Evolutionary conservation across 2,329 filamentous ascomycete species (phyloP), one percentile per base, ranked within the genome.

Genomic region (Alternaria longipes): DNA sequence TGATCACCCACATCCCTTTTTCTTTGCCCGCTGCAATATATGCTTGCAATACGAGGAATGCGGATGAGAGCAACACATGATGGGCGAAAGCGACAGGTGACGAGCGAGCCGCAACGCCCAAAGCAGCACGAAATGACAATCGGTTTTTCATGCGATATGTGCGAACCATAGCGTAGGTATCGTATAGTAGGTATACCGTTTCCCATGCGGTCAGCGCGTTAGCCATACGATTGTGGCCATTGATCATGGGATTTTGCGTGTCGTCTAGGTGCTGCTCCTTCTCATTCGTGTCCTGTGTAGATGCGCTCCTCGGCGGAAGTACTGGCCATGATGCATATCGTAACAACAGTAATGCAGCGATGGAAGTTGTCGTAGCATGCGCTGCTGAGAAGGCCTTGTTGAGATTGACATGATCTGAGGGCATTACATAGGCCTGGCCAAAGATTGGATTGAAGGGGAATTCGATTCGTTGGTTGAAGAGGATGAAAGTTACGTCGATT

Each of bases 61-160:
- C 46, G 46, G 46, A 50, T 50, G 46, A 20, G 4, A 50, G 46
- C n/a, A 50, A 28, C 46, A 50, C 46, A 28, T 50, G 46, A 24
- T 50, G 46, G 3, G 16, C 46, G 28, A 50, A 18, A 24, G 46
- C 28, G 30, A 50, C 28, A 14, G 46, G 46, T 3, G 46, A 50
- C 16, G 22, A 28, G 9, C 30, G 26, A 20, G 46, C 46, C 12
- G 34, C 46, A 32, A 6, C 18, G 26, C 46, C 16, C 28, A 50
- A 36, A 20, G 46, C 46, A 36, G 46, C 11, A 4, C 46, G 18
- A 34, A 12, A 12, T 32, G 46, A 9, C 8, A 28, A 34, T 16
- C 20, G 46, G 8, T 20, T 32, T 12, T 50, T 50, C 20, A 20
- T 36, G 8, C 30, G 46, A 14, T 26, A 18, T 32, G 30, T 28